Conservation (phyloP, 768 basidiomycete species). For the Lactarius hatsudake region DNA sequence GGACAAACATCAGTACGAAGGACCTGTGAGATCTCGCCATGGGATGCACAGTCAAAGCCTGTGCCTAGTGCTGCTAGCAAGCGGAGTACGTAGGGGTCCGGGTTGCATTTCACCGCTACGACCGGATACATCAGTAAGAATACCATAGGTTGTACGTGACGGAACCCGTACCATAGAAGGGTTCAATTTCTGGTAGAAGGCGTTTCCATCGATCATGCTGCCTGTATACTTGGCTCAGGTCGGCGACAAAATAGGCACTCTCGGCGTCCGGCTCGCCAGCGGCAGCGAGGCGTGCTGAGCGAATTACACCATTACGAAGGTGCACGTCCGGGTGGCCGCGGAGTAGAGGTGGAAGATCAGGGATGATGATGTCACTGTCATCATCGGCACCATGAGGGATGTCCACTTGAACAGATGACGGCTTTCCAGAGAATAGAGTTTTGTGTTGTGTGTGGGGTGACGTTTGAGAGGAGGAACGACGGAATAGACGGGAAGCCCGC, state of each 20-base stretch:
- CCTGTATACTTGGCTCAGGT: conserved; percentile 81
- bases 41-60: conserved; percentile 97
- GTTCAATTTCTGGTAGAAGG: conserved; percentile 80
- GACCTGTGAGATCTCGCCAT: conserved; percentile 85
- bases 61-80: conserved; percentile 86
- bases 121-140: conserved; percentile 47
- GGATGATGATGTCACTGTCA: conserved; percentile 47
- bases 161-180: conserved; percentile 79
- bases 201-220: conserved; percentile 82
- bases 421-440: neutral
- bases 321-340: conserved; percentile 72
- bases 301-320: conserved; percentile 73
- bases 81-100: conserved; percentile 90
- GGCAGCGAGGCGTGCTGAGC: conserved; percentile 50
- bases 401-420: conserved; percentile 2
- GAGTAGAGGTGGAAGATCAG: conserved; percentile 62
- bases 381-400: conserved; percentile 3
- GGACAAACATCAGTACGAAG: conserved; percentile 71
- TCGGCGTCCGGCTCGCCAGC: conserved; percentile 72
- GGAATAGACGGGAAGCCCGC: conserved; percentile 16
- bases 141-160: conserved; percentile 30
- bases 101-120: conserved; percentile 95
- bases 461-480: conserved; percentile 29
- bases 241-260: conserved; percentile 94
- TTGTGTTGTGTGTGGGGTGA: conserved; percentile 3